Evolutionary conservation across 352 stramenopile species (phyloP), one percentile per base, ranked within the genome.

Genomic region (Phytophthora tubulina): DNA sequence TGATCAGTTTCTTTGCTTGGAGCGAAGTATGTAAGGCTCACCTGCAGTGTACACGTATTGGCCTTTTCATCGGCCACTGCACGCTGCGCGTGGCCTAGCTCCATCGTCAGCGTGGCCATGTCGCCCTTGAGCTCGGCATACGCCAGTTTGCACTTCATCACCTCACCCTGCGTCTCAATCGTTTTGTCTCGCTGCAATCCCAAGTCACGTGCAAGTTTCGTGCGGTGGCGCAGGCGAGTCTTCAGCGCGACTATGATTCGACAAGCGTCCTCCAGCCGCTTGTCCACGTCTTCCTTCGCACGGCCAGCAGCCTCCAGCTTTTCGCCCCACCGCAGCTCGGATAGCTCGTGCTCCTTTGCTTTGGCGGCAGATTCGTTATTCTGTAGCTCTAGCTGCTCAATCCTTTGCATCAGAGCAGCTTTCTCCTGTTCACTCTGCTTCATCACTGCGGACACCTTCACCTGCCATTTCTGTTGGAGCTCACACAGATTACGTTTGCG

Each of bases 171-270:
- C 38, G 39, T 64, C 48, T 63, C 36, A n/a, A 7, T 65, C 53
- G 11, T 62, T 54, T 52, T 77, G 17, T 42, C 30, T 63, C 61
- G 76, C 55, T 55, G 65, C 41, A 4, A 41, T 11, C 50, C 57
- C 48, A 73, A 63, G 17, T 54, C 67, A 5, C 46, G 57, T 17
- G 48, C 48, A 6, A 57, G 14, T 27, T 71, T 69, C 45, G 67
- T 11, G 31, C 79, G 53, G 0, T 63, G 56, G 36, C 81, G 72
- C 33, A 89, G 32, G 27, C 68, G 65, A 27, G 62, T 63, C 57
- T 84, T 88, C 41, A 92, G 68, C 36, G 70, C 71, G 21, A 81
- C 42, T 27, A 92, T 75, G 55, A 88, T 74, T 35, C 75, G 73
- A 52, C 80, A 85, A 14, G 80, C 82, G 21, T 87, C 57, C 41